Base-by-base conservation (phyloP, 306 rosid species). In the Rubus parviflorus region DNA sequence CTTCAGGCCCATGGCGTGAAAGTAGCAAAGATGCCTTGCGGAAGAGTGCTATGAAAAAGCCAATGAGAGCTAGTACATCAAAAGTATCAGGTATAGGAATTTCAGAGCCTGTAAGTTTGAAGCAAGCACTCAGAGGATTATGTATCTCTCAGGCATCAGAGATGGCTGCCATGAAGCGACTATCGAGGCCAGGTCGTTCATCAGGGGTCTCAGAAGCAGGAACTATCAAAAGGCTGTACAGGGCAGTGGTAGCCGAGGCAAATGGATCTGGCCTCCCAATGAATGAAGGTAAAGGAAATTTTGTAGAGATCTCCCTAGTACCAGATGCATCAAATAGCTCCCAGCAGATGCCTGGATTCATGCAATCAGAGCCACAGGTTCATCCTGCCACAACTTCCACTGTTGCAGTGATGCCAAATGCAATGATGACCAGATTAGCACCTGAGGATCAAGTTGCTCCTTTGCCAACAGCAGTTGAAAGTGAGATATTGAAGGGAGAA, bases 61-160 rank as follows among this genome's bases (percentile, higher is more conserved):
- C 99, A 25, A 88, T 95, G 79, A 88, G 89, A 85, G 91, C 84
- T 23, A 81, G 88, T 83, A 79, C 93, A 60, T 85, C 96, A 41
- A 87, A 90, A 77, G 86, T 88, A 46, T 84, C 97, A 8, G 97
- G 99, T 73, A 92, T 95, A 75, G 99, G 99, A 83, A 90, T 95
- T 78, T 86, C 99, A 4, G 99, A 90, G 76, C 89, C 96, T 74
- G 97, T 83, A 38, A 95, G 97, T 84, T 92, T 95, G 84, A 95
- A 95, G 90, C 97, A 95, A 82, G 99, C 99, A n/a, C 89, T 95
- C 51, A 87, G 99, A 86, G 99, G 99, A 47, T 79, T 95, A 69
- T 92, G 97, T 79, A 92, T 95, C 72, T 90, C 99, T 71, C 99
- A 95, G 89, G 99, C 99, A 75, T 93, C 99, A 40, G 97, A 95